Evolutionary conservation across 441 rosid species (phyloP).

Genomic region (Raphanus hybrid): DNA sequence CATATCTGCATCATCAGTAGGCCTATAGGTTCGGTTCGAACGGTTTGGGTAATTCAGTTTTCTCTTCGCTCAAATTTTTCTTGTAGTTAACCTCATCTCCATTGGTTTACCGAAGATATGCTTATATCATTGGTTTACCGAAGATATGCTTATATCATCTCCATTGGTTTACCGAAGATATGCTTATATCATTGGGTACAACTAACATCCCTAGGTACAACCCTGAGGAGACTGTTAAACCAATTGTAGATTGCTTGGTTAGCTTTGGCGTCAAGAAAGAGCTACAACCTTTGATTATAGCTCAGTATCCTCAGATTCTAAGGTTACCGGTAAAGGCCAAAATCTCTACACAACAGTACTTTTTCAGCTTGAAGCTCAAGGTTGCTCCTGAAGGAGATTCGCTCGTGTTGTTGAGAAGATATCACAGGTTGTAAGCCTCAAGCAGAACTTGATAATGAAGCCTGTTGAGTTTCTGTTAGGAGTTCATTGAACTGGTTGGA

Average conservation of each 20-base stretch:
- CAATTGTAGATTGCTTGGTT: conserved; percentile 74
- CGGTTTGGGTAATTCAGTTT: conserved; percentile 76
- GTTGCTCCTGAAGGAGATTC: conserved; percentile 68
- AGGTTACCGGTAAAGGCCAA: conserved; percentile 78
- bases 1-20: background rate
- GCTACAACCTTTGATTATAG: conserved; percentile 53
- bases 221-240: conserved; percentile 84
- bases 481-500: conserved; percentile 67
- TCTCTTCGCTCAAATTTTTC: background rate
- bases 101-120: no score
- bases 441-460: conserved; percentile 73
- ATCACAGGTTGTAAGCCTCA: conserved; percentile 80
- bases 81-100: conserved; percentile 73
- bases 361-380: conserved; percentile 70
- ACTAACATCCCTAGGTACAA: no score
- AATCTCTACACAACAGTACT: conserved; percentile 74
- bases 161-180: conserved; percentile 83
- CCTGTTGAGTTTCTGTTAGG: conserved; percentile 70
- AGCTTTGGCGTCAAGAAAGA: conserved; percentile 74
- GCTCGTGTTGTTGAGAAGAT: conserved; percentile 63
- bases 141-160: no score
- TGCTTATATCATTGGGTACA: conserved; percentile 71
- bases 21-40: conserved; percentile 48
- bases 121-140: no score
- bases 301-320: background rate